These are phyloP conservation scores for Mycena capillaripes DNA, from an alignment of 768 basidiomycete genomes.

Conservation along the genomic window DNA sequence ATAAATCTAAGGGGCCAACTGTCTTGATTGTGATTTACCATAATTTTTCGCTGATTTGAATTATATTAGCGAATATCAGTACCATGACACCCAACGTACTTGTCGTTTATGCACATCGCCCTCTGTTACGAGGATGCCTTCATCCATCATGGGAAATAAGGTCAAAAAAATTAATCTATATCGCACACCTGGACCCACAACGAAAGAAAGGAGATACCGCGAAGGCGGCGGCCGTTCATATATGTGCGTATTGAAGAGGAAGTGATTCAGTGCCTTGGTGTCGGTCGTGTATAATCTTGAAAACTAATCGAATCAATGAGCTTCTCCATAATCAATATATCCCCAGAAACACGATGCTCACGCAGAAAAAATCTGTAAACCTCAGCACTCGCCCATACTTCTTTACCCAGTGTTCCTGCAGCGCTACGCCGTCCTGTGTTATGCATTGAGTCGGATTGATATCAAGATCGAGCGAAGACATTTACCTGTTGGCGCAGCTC, in stretches of 20 bases:
- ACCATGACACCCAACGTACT: slow-evolving; percentile 44
- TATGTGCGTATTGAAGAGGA: slow-evolving; percentile 67
- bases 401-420: slow-evolving; percentile 1
- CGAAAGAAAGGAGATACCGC: slow-evolving; percentile 51
- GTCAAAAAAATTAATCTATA: not conserved
- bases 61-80: no score
- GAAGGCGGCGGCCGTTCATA: slow-evolving; percentile 68
- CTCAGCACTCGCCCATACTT: slow-evolving; percentile 6
- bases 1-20: not conserved
- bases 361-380: not conserved
- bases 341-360: no score
- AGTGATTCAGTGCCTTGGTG: slow-evolving; percentile 71
- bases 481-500: no score
- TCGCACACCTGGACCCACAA: slow-evolving; percentile 58
- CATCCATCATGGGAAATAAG: not conserved
- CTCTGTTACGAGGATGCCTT: slow-evolving; percentile 67
- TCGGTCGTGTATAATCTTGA: slow-evolving; percentile 68
- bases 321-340: not conserved
- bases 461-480: no score
- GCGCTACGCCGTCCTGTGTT: not conserved
- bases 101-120: slow-evolving; percentile 63
- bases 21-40: slow-evolving; percentile 29
- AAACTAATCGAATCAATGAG: not conserved
- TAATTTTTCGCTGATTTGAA: slow-evolving; percentile 43
- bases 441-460: no score